Conservation (phyloP, 495 filamentous ascomycete genomes). For the Hypoxylon intermedium region DNA sequence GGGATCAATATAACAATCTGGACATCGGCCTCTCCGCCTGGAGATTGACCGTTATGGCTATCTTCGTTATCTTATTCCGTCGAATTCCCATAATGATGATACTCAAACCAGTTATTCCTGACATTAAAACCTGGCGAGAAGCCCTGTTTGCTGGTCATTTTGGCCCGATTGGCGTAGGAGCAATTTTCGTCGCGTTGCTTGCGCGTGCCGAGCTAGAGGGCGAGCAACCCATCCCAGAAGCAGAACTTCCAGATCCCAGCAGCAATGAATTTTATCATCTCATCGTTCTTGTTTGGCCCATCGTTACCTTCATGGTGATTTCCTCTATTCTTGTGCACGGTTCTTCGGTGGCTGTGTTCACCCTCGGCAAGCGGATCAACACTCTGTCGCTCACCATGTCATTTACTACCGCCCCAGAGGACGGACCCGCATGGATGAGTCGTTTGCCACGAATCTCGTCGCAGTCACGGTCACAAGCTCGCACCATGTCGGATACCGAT, state of each 20-base stretch:
- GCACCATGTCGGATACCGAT: conserved; percentile 64
- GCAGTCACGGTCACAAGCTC: conserved; percentile 83
- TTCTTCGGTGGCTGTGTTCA: conserved; percentile 97
- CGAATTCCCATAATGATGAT: conserved; percentile 95
- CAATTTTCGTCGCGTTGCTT: conserved; percentile 93
- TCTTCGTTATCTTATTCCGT: conserved; percentile 94
- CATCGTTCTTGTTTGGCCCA: conserved; percentile 90
- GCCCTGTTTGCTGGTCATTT: conserved; percentile 98
- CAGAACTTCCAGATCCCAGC: conserved; percentile 60
- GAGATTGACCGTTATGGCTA: conserved; percentile 85
- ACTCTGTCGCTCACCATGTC: conserved; percentile 94
- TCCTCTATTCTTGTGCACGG: conserved; percentile 95
- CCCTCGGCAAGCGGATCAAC: conserved; percentile 97
- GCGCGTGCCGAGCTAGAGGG: conserved; percentile 87
- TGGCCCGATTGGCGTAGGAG: conserved; percentile 96
- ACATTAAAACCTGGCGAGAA: conserved; percentile 98
- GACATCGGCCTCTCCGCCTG: conserved; percentile 79
- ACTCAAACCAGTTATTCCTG: conserved; percentile 91
- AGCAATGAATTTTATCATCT: conserved; percentile 66
- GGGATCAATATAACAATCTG: conserved; percentile 80
- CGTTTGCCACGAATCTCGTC: conserved; percentile 90
- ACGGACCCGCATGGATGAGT: conserved; percentile 93
- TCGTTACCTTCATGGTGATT: conserved; percentile 93
- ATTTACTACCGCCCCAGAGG: conserved; percentile 87
- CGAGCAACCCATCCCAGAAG: conserved; percentile 71